Evolutionary conservation across 2,329 filamentous ascomycete genomes (phyloP), one percentile per base, ranked within the genome.

Genomic region (Ophiostoma piceae): DNA sequence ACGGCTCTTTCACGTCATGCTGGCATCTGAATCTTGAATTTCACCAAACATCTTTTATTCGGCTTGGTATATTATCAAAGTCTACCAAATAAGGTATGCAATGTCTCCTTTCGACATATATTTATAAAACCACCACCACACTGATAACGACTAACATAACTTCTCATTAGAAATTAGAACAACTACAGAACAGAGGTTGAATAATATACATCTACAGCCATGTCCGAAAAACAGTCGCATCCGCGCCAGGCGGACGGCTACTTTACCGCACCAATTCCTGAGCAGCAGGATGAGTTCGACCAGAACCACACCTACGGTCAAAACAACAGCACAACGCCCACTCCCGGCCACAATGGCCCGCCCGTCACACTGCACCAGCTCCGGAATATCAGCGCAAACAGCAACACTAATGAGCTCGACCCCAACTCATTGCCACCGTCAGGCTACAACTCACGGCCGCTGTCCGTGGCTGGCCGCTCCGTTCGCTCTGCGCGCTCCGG

Each of bases 401-500:
- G 22, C 6, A 22, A 54, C 47, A 57, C n/a, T 29, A 57, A 51
- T 37, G 43, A 65, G 19, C 62, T 65, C 9, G 62, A 65, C 35
- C 62, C 19, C 35, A 65, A 39, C 62, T 39, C 35, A 16, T 35
- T 22, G 62, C 62, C 62, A 9, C 62, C 35, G 8, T 65, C 62
- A n/a, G 62, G 62, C 7, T 65, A 82, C 73, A 80, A 78, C 73
- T 85, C 84, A 16, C 82, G 84, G 22, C 83, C 84, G 67, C 81
- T 82, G 73, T 89, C 86, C 0, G 76, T 85, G 41, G 84, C 83
- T 0, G 82, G 77, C 37, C 79, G 77, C 43, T 85, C 84, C 29
- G 77, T 79, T 19, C 77, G 77, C 39, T 84, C 83, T 0, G 82
- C 78, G 35, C 79, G 77, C 60, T 85, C 84, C n/a, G 68, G 66